Percentiles rank a stretch among this genome's conserved stretches.
These are phyloP conservation scores for Mycoemilia scoparia DNA, from an alignment of 192 early-diverging fungal species.

Conservation along the genomic window DNA sequence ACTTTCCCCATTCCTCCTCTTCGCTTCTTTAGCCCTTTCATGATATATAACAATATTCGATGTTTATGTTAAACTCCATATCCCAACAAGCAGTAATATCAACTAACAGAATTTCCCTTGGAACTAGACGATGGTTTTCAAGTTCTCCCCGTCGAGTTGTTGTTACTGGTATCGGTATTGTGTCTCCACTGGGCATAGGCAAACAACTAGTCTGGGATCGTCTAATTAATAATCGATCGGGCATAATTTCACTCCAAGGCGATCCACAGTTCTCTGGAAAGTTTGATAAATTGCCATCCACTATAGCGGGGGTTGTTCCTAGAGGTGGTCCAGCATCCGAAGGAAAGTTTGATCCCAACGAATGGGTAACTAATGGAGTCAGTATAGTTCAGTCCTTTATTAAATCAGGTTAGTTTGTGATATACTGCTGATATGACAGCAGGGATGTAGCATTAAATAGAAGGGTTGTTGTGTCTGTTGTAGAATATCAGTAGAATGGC, in stretches of 20 bases:
- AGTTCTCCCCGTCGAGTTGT: conserved; percentile 86
- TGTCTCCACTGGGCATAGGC: conserved; percentile 76
- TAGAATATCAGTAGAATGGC: conserved; percentile 61
- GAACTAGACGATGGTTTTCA: too few relatives aligned
- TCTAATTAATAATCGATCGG: conserved; percentile 53
- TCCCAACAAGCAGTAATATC: too few relatives aligned
- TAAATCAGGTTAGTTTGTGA: too few relatives aligned
- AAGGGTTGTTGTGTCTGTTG: conserved; percentile 31
- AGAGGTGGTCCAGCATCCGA: conserved; percentile 22
- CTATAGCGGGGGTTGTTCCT: conserved; percentile 55
- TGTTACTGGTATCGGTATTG: conserved; percentile 83
- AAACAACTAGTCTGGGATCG: conserved; percentile 48
- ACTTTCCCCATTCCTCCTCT: too few relatives aligned
- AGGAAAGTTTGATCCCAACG: conserved; percentile 48
- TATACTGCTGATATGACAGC: too few relatives aligned
- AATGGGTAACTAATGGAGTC: conserved; percentile 61
- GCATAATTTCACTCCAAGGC: conserved; percentile 42
- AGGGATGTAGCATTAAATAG: conserved; percentile 16
- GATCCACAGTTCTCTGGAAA: conserved; percentile 9
- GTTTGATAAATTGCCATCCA: conserved; percentile 53
- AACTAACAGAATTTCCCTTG: too few relatives aligned
- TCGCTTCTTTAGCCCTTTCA: too few relatives aligned
- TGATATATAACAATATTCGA: too few relatives aligned
- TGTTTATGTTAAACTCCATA: too few relatives aligned
- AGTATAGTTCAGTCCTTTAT: too few relatives aligned